Percentiles rank a stretch among this genome's conserved stretches.
Evolutionary conservation across 805 yeast species (phyloP).

Genomic region (Candida tibetensis): DNA sequence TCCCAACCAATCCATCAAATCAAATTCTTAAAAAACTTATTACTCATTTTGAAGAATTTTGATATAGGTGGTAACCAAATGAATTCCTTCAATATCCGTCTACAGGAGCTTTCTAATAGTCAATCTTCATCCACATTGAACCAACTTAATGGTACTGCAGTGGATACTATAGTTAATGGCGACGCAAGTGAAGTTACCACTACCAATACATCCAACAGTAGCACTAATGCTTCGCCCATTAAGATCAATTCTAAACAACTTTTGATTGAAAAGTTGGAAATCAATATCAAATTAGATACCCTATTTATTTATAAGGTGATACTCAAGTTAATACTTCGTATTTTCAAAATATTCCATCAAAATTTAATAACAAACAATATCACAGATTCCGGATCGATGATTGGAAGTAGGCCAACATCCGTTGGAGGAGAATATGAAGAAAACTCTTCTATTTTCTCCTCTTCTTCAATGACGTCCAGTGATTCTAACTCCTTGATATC

Average conservation of each 20-base stretch:
- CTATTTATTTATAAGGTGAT: conserved; percentile 37
- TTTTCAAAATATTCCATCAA: conserved; percentile 25
- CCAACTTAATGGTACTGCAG: conserved; percentile 8
- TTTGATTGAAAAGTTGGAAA: conserved; percentile 42
- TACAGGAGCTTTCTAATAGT: conserved; percentile 11
- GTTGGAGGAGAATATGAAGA: conserved; percentile 19
- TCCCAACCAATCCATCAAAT: conserved; percentile 30
- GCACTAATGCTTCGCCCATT: conserved; percentile 33
- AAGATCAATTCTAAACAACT: conserved; percentile 39
- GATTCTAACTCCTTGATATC: conserved; percentile 21
- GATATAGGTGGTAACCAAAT: conserved; percentile 30
- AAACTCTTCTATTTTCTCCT: conserved; percentile 36
- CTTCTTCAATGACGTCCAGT: conserved; percentile 22
- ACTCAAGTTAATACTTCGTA: conserved; percentile 26
- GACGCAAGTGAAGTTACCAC: neutral
- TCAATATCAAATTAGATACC: conserved; percentile 39
- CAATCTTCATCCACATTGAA: conserved; percentile 13
- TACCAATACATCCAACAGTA: conserved; percentile 3
- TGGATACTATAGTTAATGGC: neutral
- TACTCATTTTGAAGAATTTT: conserved; percentile 35
- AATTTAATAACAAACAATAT: conserved; percentile 17
- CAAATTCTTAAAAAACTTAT: conserved; percentile 33
- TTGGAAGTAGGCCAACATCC: neutral
- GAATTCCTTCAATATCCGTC: conserved; percentile 4
- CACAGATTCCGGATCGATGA: conserved; percentile 4